Percentiles rank a stretch among this genome's conserved stretches.
Conservation (phyloP, 495 filamentous ascomycete genomes). For the Penicillium egyptiacum region DNA sequence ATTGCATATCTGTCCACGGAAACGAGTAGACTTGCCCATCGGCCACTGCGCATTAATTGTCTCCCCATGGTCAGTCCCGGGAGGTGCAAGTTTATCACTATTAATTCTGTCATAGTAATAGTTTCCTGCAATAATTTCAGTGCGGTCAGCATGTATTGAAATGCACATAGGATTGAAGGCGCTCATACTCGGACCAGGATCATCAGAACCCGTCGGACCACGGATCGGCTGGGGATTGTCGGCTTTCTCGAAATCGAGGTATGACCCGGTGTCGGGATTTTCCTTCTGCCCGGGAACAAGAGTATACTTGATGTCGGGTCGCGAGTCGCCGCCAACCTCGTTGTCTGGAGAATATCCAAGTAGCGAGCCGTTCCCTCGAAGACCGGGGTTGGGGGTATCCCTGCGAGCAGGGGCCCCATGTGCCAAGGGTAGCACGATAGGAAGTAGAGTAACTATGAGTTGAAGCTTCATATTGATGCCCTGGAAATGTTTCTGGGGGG, state of each 20-base stretch:
- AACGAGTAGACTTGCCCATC: slow-evolving; percentile 45
- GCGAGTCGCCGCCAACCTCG: slow-evolving; percentile 27
- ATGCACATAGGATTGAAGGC: background rate
- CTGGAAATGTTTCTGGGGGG: background rate
- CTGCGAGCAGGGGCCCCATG: slow-evolving; percentile 26
- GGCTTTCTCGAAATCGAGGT: slow-evolving; percentile 61
- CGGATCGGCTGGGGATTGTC: slow-evolving; percentile 69
- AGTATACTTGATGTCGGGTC: slow-evolving; percentile 41
- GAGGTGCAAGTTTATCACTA: slow-evolving; percentile 65
- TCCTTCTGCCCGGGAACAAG: slow-evolving; percentile 57
- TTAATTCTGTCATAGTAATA: slow-evolving; percentile 62
- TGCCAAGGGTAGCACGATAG: slow-evolving; percentile 7
- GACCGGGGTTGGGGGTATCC: slow-evolving; percentile 24
- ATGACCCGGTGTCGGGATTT: slow-evolving; percentile 56
- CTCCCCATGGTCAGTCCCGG: slow-evolving; percentile 61
- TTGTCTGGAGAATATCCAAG: slow-evolving; percentile 42
- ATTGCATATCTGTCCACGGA: background rate
- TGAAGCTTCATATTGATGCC: slow-evolving; percentile 17
- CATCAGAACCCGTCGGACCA: slow-evolving; percentile 55
- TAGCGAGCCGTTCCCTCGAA: slow-evolving; percentile 35
- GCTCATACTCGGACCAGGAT: slow-evolving; percentile 59
- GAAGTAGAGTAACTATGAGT: slow-evolving; percentile 9
- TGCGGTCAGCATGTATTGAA: background rate
- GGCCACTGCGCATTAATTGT: slow-evolving; percentile 72
- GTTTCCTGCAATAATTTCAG: slow-evolving; percentile 39